A percentile compares a stretch with the other conserved stretches of the same genome.
Evolutionary conservation across 352 stramenopile species (phyloP).

Genomic region (Phytophthora uliginosa): DNA sequence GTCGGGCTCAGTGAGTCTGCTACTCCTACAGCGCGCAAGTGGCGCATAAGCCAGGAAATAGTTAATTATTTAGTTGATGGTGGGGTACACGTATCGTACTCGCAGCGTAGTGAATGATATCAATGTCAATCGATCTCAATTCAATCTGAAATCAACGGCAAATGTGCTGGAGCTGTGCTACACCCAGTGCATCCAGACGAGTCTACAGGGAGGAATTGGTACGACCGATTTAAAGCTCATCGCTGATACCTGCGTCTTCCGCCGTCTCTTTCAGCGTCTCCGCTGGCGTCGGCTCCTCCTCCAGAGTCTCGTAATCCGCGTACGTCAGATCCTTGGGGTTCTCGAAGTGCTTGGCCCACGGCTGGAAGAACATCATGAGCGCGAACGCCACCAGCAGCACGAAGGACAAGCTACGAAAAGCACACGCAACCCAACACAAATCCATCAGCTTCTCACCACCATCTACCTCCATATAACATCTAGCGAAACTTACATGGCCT

Average conservation of each 20-base stretch:
- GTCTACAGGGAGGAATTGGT: constrained; percentile 18
- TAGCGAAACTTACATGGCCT: constrained; percentile 66
- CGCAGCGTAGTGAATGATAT: constrained; percentile 34
- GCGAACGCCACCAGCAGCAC: constrained; percentile 64
- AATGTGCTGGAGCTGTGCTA: constrained; percentile 9
- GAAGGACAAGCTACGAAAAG: constrained; percentile 38
- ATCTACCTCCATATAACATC: background rate
- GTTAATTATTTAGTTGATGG: constrained; percentile 38
- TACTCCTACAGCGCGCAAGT: constrained; percentile 42
- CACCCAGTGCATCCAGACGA: constrained; percentile 6
- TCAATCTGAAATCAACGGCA: constrained; percentile 29
- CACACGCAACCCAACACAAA: background rate
- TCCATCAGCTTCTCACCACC: background rate
- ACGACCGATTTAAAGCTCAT: constrained; percentile 46
- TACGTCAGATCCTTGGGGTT: constrained; percentile 34
- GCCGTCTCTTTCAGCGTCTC: constrained; percentile 31
- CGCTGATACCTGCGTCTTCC: constrained; percentile 26
- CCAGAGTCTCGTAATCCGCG: constrained; percentile 35
- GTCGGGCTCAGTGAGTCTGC: constrained; percentile 51
- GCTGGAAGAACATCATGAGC: constrained; percentile 82
- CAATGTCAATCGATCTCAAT: constrained; percentile 41
- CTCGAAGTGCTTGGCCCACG: constrained; percentile 64
- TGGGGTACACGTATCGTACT: constrained; percentile 7
- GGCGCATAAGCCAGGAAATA: constrained; percentile 28
- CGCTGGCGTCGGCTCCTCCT: constrained; percentile 27